phyloP scores from a whole-genome alignment of 345 rosid species.

The Ricinus communis region DNA sequence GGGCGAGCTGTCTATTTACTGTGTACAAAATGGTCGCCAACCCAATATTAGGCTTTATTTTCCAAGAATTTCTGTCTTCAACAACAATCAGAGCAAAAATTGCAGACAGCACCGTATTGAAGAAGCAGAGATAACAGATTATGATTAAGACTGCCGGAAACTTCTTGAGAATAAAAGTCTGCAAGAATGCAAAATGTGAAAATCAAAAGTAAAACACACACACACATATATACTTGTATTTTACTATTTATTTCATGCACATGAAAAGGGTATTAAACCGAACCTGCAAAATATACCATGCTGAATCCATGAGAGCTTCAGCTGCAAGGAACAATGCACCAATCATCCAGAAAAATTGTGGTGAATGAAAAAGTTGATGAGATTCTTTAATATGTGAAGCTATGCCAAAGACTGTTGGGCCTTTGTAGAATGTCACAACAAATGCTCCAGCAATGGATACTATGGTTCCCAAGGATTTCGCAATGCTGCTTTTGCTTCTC shows the following conservation, averaged over 20 bases:
- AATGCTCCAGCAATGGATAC: conserved; percentile 24
- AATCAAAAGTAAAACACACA: no score
- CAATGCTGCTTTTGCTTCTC: conserved; percentile 20
- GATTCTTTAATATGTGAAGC: no score
- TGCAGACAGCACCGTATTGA: background rate
- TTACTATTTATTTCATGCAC: no score
- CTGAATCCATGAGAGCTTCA: conserved; percentile 9
- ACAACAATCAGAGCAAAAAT: conserved; percentile 2
- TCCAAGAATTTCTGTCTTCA: conserved; percentile 16
- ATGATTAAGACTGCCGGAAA: conserved; percentile 11
- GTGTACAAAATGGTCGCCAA: conserved; percentile 18
- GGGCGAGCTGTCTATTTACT: conserved; percentile 19
- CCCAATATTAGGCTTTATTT: conserved; percentile 14
- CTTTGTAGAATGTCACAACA: conserved; percentile 23
- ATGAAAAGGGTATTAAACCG: background rate
- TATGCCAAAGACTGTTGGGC: conserved; percentile 6
- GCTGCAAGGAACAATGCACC: conserved; percentile 21
- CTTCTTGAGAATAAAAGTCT: conserved; percentile 10
- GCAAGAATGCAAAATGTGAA: background rate
- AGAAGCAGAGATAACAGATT: background rate
- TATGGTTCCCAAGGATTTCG: conserved; percentile 25
- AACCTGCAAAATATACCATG: conserved; percentile 26
- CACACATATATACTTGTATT: background rate
- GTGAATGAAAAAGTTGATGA: background rate
- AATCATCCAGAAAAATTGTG: conserved; percentile 4